phyloP scores from a whole-genome alignment of 495 filamentous ascomycete species.

The Xylaria nigripes region DNA sequence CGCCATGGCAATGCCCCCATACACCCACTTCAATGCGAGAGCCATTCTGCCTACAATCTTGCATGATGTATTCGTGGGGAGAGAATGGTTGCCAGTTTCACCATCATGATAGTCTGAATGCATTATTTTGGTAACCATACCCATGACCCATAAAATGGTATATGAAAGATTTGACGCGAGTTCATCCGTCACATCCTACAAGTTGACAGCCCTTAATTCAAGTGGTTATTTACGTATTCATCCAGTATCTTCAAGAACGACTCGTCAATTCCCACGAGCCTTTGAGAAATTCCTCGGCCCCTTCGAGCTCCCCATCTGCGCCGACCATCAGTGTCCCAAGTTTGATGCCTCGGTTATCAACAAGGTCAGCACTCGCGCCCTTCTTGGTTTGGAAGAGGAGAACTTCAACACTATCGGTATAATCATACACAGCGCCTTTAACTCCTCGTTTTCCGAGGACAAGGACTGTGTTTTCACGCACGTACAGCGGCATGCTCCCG shows the following conservation, averaged over 20 bases:
- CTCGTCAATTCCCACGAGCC: slow-evolving; percentile 16
- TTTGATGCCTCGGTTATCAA: slow-evolving; percentile 29
- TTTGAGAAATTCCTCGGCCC: slow-evolving; percentile 13
- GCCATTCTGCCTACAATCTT: no score
- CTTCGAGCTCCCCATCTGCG: slow-evolving; percentile 6
- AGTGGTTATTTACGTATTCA: slow-evolving; percentile 11
- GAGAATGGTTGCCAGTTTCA: no score
- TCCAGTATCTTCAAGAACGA: slow-evolving; percentile 10
- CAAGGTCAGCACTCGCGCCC: slow-evolving; percentile 28
- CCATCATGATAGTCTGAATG: no score
- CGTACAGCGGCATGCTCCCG: slow-evolving; percentile 40
- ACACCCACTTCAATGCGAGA: no score
- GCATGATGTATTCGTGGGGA: no score
- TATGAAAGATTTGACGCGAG: no score
- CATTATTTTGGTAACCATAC: no score
- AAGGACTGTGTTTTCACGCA: slow-evolving; percentile 40
- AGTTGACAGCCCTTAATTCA: no score
- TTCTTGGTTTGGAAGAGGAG: slow-evolving; percentile 28
- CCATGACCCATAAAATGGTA: no score
- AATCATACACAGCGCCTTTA: slow-evolving; percentile 44
- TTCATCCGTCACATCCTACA: no score
- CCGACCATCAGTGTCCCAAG: slow-evolving; percentile 25
- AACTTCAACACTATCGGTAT: slow-evolving; percentile 36
- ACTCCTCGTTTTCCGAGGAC: slow-evolving; percentile 39
- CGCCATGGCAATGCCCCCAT: no score